Conservation (phyloP, 768 basidiomycete species). For the Naganishia friedmannii region DNA sequence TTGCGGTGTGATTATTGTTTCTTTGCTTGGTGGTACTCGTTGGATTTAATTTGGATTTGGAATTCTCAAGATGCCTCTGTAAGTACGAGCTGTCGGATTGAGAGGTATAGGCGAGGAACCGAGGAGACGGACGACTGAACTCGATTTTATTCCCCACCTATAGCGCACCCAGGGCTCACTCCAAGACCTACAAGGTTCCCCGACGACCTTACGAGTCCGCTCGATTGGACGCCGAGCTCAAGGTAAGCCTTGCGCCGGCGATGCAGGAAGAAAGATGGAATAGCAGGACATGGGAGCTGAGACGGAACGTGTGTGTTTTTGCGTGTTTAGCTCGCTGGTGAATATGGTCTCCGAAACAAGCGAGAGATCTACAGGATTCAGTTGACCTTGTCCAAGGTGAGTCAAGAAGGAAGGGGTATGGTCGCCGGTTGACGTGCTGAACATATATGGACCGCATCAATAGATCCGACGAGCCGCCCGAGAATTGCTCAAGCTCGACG, state of each 20-base stretch:
- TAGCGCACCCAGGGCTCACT: constrained; percentile 51
- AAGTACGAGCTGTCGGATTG: neutral
- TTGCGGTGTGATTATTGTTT: constrained; percentile 5
- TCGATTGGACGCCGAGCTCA: constrained; percentile 98
- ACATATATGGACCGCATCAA: neutral
- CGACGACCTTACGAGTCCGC: constrained; percentile 94
- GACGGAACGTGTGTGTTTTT: constrained; percentile 9
- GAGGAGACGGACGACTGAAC: constrained; percentile 4
- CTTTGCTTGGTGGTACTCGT: constrained; percentile 12
- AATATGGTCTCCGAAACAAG: constrained; percentile 99
- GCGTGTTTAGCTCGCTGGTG: constrained; percentile 82
- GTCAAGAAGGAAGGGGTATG: constrained; percentile 8
- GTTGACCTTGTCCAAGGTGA: constrained; percentile 82
- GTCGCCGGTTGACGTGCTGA: neutral
- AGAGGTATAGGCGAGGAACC: neutral
- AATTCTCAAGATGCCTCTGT: constrained; percentile 33
- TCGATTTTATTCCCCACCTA: constrained; percentile 13
- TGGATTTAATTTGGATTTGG: constrained; percentile 19
- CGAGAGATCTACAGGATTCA: constrained; percentile 99
- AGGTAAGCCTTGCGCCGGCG: constrained; percentile 60
- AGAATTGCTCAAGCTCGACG: constrained; percentile 99
- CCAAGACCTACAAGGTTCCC: constrained; percentile 85
- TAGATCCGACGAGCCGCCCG: constrained; percentile 98
- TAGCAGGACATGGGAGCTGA: constrained; percentile 4
- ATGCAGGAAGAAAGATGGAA: constrained; percentile 3